A percentile compares a stretch with the other conserved stretches of the same genome.
phyloP scores from a whole-genome alignment of 2,329 filamentous ascomycete genomes.

The Colletotrichum lindemuthianum region DNA sequence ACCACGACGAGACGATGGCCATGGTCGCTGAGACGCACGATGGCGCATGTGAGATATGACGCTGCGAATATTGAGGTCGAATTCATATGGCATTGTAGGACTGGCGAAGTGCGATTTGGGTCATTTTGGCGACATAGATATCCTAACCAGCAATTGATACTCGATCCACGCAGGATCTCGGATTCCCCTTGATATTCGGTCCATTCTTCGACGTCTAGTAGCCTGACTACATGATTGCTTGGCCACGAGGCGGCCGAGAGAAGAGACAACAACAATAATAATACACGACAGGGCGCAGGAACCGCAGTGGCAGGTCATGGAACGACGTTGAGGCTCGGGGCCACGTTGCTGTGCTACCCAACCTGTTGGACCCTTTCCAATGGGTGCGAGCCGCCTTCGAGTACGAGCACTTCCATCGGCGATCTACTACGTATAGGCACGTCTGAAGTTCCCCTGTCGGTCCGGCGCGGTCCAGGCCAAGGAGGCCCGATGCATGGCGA shows the following conservation, averaged over 20 bases:
- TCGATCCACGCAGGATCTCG: slow-evolving; percentile 9
- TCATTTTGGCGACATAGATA: slow-evolving; percentile 34
- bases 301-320: neutral
- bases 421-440: slow-evolving; percentile 26
- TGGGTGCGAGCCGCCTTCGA: too few species aligned
- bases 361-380: too few species aligned
- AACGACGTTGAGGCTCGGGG: neutral
- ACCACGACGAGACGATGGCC: slow-evolving; percentile 9
- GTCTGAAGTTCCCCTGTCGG: slow-evolving; percentile 20
- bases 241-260: neutral
- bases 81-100: slow-evolving; percentile 25
- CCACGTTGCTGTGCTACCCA: neutral
- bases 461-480: slow-evolving; percentile 30
- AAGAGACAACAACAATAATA: neutral
- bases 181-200: slow-evolving; percentile 9
- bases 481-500: slow-evolving; percentile 25
- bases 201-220: neutral
- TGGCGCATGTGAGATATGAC: slow-evolving; percentile 24
- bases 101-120: slow-evolving; percentile 31
- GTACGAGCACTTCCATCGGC: slow-evolving; percentile 23
- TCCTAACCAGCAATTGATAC: slow-evolving; percentile 35
- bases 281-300: neutral
- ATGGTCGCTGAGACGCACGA: slow-evolving; percentile 4
- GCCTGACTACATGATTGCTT: neutral
- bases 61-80: slow-evolving; percentile 24